These are phyloP conservation scores for Russula lepida DNA, from an alignment of 768 basidiomycete species.

Conservation along the genomic window DNA sequence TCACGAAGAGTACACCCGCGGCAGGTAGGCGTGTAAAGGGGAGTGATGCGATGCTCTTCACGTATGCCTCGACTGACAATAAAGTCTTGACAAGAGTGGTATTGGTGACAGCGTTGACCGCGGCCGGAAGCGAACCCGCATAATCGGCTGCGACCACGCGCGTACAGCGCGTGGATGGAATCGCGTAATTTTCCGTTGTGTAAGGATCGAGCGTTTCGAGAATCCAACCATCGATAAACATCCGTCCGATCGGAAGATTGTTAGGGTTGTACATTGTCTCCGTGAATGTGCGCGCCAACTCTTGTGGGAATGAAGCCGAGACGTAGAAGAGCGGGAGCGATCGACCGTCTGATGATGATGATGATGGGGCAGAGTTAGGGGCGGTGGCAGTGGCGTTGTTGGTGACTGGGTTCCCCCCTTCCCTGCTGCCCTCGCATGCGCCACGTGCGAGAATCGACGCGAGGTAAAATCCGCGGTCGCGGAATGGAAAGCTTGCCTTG, in stretches of 20 bases:
- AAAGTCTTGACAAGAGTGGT: slow-evolving; percentile 65
- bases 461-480: slow-evolving; percentile 79
- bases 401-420: slow-evolving; percentile 24
- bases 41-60: slow-evolving; percentile 56
- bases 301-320: slow-evolving; percentile 71
- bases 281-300: slow-evolving; percentile 48
- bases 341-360: slow-evolving; percentile 7
- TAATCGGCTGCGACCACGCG: slow-evolving; percentile 80
- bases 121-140: slow-evolving; percentile 74
- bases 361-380: too few species aligned
- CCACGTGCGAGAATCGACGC: slow-evolving; percentile 65
- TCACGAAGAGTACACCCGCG: slow-evolving; percentile 46
- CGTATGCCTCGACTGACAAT: slow-evolving; percentile 60
- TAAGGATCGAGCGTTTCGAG: slow-evolving; percentile 95
- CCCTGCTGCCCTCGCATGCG: slow-evolving; percentile 31
- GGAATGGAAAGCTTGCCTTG: slow-evolving; percentile 83
- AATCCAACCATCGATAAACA: slow-evolving; percentile 91
- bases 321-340: slow-evolving; percentile 71
- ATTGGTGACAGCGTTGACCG: slow-evolving; percentile 82
- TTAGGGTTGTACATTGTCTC: slow-evolving; percentile 69
- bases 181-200: slow-evolving; percentile 85
- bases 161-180: slow-evolving; percentile 87
- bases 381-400: not conserved
- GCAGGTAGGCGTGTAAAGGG: slow-evolving; percentile 66
- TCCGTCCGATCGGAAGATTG: slow-evolving; percentile 63